Percentiles rank a stretch among this genome's conserved stretches.
Conservation (phyloP, 2,329 filamentous ascomycete genomes). For the Didymellaceae sp. region DNA sequence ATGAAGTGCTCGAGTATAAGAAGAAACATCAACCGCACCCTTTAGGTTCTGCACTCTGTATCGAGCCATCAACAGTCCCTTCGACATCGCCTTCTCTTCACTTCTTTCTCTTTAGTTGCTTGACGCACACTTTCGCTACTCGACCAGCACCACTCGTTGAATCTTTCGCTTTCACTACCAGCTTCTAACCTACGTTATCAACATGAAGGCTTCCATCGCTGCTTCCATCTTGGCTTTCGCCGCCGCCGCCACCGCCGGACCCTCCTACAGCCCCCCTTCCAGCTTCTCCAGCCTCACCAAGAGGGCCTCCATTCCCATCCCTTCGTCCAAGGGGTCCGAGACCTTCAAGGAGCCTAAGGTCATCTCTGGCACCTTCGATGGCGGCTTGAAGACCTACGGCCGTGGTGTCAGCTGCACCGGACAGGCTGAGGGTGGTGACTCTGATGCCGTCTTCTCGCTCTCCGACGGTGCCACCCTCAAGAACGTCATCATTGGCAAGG, state of each 20-base stretch:
- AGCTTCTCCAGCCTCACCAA: conserved; percentile 27
- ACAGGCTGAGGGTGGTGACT: conserved; percentile 51
- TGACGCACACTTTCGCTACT: conserved; percentile 32
- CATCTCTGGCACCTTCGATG: conserved; percentile 31
- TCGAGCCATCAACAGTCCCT: conserved; percentile 27
- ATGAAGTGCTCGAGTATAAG: conserved; percentile 22
- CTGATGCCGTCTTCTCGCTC: conserved; percentile 60
- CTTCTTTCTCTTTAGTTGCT: conserved; percentile 24
- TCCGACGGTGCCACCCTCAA: conserved; percentile 57
- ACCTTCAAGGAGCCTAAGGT: conserved; percentile 25
- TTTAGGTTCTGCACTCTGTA: conserved; percentile 21
- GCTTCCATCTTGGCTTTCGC: conserved; percentile 31
- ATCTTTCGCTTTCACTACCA: conserved; percentile 11
- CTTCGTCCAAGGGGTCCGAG: conserved; percentile 28
- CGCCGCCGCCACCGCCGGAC: conserved; percentile 27
- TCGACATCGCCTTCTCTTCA: conserved; percentile 18
- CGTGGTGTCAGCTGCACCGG: conserved; percentile 45
- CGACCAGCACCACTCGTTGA: conserved; percentile 22
- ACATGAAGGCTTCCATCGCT: conserved; percentile 34
- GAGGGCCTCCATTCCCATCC: conserved; percentile 31
- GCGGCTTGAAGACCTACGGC: conserved; percentile 33
- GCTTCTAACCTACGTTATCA: conserved; percentile 17
- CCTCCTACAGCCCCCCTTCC: conserved; percentile 21
- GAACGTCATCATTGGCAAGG: conserved; percentile 61
- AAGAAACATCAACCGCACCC: conserved; percentile 6